Evolutionary conservation across 2,329 filamentous ascomycete species (phyloP), one percentile per base, ranked within the genome.

Genomic region (Exophiala lecanii-corni): DNA sequence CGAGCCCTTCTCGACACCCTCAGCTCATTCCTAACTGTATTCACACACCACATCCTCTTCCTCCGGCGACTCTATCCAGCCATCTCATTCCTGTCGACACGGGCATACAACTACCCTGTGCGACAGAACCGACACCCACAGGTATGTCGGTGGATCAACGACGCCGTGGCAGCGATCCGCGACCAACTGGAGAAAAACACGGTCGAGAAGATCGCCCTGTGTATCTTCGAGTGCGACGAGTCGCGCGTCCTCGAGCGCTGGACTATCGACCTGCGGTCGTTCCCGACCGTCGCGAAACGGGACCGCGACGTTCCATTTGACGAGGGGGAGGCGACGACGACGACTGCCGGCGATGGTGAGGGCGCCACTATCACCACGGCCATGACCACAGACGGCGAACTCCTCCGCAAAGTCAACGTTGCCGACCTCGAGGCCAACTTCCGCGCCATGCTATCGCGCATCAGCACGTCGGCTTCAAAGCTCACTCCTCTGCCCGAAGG

Each of bases 31-130:
- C 77, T 95, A 43, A 86, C 82, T 48, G 80, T 91, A 50, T 78
- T 85, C 56, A 79, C 91, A 51, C 89, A 96, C 72, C 86, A 87
- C 46, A 82, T 96, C 57, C 79, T 95, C 55, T 91, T 82, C 70
- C 81, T 92, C 58, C 85, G 89, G 55, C 66, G 67, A 47, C 79
- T 95, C 58, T 96, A 96, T 64, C 88, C 89, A 0, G 65, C 69
- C 36, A 67, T 78, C 19, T 86, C 87, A 25, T 96, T 95, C 67
- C 76, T 91, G 45, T 79, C 83, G 31, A 78, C 83, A 28, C 79
- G 84, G 51, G 88, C 86, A 57, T 89, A 89, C 72, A 89, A 91
- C 67, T 81, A 88, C 45, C 77, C 87, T 20, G 84, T 94, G 34
- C 83, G 85, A 57, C 89, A 95, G 62, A 91, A 81, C 47, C 84